These are phyloP conservation scores for Hortiboletus campestris DNA, from an alignment of 768 basidiomycete species.

Conservation along the genomic window DNA sequence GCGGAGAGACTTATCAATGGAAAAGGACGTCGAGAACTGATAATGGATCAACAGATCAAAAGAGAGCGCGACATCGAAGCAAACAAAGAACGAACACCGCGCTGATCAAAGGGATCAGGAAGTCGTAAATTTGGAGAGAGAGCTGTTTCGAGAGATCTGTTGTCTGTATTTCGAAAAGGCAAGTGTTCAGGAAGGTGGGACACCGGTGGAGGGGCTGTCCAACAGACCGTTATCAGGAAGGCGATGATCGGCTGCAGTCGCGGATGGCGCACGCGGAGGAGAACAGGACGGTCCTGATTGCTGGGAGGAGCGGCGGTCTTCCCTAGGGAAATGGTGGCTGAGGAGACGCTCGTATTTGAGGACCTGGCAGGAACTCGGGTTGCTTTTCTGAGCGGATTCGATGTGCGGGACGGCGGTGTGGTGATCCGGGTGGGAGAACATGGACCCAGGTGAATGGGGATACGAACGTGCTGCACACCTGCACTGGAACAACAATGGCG, in stretches of 20 bases:
- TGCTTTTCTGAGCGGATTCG: constrained; percentile 25
- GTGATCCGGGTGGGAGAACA: constrained; percentile 34
- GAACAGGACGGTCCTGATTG: constrained; percentile 19
- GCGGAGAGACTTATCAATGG: constrained; percentile 37
- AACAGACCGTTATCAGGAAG: constrained; percentile 31
- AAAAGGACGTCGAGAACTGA: constrained; percentile 37
- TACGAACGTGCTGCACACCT: constrained; percentile 18
- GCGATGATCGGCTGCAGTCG: constrained; percentile 33
- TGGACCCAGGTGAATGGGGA: constrained; percentile 19
- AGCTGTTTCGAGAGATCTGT: constrained; percentile 35
- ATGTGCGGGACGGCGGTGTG: constrained; percentile 27
- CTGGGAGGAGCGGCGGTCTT: constrained; percentile 27
- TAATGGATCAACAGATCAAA: constrained; percentile 40
- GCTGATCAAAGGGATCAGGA: constrained; percentile 34
- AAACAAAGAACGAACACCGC: constrained; percentile 37
- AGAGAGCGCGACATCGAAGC: constrained; percentile 33
- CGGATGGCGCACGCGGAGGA: constrained; percentile 24
- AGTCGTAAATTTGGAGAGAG: constrained; percentile 33
- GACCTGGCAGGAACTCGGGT: constrained; percentile 28
- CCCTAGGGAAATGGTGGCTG: constrained; percentile 23
- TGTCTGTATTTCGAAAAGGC: constrained; percentile 30
- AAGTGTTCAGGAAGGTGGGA: constrained; percentile 28
- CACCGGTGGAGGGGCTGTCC: constrained; percentile 22
- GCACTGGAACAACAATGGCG: neutral
- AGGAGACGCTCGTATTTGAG: constrained; percentile 21